Base-by-base conservation (phyloP, 805 yeast species). In the Zygosaccharomyces pseudorouxii region DNA sequence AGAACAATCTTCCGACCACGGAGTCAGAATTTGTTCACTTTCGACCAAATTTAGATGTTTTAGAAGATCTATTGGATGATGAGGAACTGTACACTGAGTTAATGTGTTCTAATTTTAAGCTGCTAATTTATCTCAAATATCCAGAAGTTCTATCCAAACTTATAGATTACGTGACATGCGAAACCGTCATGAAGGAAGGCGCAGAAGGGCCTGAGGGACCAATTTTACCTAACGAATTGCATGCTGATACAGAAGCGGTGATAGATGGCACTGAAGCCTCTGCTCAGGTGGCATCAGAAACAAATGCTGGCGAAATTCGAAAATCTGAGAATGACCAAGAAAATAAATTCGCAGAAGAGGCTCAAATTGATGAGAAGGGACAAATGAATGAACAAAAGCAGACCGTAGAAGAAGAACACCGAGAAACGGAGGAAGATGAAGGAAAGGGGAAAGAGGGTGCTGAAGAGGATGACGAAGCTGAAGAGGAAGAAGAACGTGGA, bases 41-140 rank as follows among this genome's bases (percentile, higher is more conserved):
- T 62, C 59, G 69, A 60, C 69, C 79, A 67, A 70, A 72, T 50
- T 38, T 73, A 42, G 64, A 60, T 1, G 67, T 72, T 4, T 65
- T 81, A 50, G 80, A 77, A 40, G 84, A 83, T 42, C 67, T 88
- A 39, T 70, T 88, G 52, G 89, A 85, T 61, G 92, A 86, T 56
- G 84, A 80, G 40, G 90, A 84, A 50, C 67, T 88, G 25, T 71
- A 86, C 23, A 86, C 86, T 49, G 93, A 87, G 62, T 70, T 88
- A 31, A 69, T 84, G 53, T 79, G 84, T 19, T 82, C 89, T 16
- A 86, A 86, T 64, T 76, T 83, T 39, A 84, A 85, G 61, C 75
- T 93, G 43, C 74, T 90, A 35, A 93, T 89, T 58, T 83, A 83
- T 58, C 72, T 93, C 47, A 76, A 92, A 53, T 87, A 86, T 60